Percentiles rank a stretch among this genome's conserved stretches.
These are phyloP conservation scores for Gentiana straminea DNA, from an alignment of 257 asterid genomes.

Conservation along the genomic window DNA sequence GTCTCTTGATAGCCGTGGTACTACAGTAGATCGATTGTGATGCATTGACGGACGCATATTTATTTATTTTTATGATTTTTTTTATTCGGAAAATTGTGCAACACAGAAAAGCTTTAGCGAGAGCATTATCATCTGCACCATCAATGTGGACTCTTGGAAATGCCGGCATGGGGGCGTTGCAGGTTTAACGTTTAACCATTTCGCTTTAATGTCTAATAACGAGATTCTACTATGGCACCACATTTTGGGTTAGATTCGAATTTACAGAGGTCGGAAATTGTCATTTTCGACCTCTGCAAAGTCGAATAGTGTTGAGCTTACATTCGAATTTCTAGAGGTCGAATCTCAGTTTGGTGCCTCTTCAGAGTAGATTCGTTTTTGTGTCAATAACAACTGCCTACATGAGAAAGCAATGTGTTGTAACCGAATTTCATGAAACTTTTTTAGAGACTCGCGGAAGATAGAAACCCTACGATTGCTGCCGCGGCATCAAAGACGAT, in stretches of 20 bases:
- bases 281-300: too few species aligned
- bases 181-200: slow-evolving; percentile 25
- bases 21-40: too few species aligned
- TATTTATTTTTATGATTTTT: neutral
- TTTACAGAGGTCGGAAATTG: too few species aligned
- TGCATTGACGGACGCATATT: neutral
- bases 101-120: slow-evolving; percentile 85
- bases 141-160: slow-evolving; percentile 98
- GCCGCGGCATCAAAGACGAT: slow-evolving; percentile 83
- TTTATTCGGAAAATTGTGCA: slow-evolving; percentile 2
- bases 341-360: neutral
- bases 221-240: too few species aligned
- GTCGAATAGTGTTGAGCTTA: too few species aligned
- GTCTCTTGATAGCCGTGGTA: too few species aligned
- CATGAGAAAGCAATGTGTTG: too few species aligned
- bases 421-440: neutral
- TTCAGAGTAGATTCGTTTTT: neutral
- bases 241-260: too few species aligned
- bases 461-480: slow-evolving; percentile 81
- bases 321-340: too few species aligned
- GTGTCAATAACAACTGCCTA: too few species aligned
- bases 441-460: slow-evolving; percentile 76
- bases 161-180: slow-evolving; percentile 98
- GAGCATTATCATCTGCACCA: slow-evolving; percentile 86
- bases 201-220: too few species aligned